Base-by-base conservation (phyloP, 2,329 filamentous ascomycete species). In the Pyrenochaeta sp. region DNA sequence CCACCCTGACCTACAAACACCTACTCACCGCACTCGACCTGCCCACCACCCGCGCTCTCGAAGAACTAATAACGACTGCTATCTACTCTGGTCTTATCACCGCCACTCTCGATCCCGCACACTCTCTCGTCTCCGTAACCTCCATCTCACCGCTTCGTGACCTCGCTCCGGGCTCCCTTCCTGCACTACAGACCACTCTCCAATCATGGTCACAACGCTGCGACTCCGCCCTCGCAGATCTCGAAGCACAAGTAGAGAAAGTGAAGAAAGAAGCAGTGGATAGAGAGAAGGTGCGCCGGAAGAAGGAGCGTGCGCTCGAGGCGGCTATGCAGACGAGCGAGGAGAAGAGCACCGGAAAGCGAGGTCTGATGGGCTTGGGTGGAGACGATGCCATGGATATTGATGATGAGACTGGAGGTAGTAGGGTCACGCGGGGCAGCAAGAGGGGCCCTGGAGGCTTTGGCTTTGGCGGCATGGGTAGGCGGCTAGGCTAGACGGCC, bases 61-160 rank as follows among this genome's bases (percentile, higher is more conserved):
- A 99, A 82, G 87, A 90, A 65, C 86, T 97, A 59, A 88, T 98
- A 66, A 95, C 94, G 67, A 88, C 88, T 37, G 91, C 93, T 68
- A 90, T 97, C 73, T 98, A 97, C 81, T 88, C 90, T 5, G 91
- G 90, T 40, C 86, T 99, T 2, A 80, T 99, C 48, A 85, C 86
- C 39, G 94, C 90, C 6, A 93, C 91, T 40, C 89, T 99, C 54
- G 91, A 97, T 73, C 92, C 93, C 3, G 86, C 87, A 56, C 85
- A 89, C 54, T 87, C 90, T 34, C 84, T 86, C 59, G 90, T 98
- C 24, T 86, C 90, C 72, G 88, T 98, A 52, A 90, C 89, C 50
- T 90, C 91, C 59, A 88, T 97, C 32, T 88, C 93, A 0, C 91
- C 95, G 0, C 86, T 97, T 1, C 92, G 95, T 22, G 95, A 99